Conservation (phyloP, 2,329 filamentous ascomycete genomes). For the Penicillium thymicola region DNA sequence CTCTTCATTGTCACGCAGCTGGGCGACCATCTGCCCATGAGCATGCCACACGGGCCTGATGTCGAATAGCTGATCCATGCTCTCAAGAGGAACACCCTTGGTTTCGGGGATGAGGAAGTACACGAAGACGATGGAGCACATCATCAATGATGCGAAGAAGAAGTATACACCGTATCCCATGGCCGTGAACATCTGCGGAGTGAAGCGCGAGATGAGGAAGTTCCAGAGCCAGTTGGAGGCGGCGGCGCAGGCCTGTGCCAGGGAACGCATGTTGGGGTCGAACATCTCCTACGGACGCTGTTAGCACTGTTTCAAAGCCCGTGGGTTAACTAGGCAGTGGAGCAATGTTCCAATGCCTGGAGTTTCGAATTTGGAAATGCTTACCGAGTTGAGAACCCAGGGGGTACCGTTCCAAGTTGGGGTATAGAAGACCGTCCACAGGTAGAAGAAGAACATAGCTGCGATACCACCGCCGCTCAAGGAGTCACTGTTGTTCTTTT, state of each 20-base stretch:
- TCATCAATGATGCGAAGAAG: slow-evolving; percentile 63
- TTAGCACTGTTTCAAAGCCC: slow-evolving; percentile 6
- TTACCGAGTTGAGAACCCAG: slow-evolving; percentile 66
- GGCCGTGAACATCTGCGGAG: slow-evolving; percentile 43
- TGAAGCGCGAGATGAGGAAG: slow-evolving; percentile 39
- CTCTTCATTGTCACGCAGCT: slow-evolving; percentile 36
- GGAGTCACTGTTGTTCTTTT: slow-evolving; percentile 17
- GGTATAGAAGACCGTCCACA: slow-evolving; percentile 72
- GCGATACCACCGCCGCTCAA: slow-evolving; percentile 40
- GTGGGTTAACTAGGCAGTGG: neutral
- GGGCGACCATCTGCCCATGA: slow-evolving; percentile 32
- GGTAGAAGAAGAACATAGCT: slow-evolving; percentile 65
- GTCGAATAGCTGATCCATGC: slow-evolving; percentile 60
- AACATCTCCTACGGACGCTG: slow-evolving; percentile 58
- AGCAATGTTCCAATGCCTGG: neutral
- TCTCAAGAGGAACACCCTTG: slow-evolving; percentile 61
- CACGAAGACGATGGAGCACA: slow-evolving; percentile 55
- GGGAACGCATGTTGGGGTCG: slow-evolving; percentile 63
- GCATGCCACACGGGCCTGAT: slow-evolving; percentile 36
- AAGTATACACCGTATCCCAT: slow-evolving; percentile 61
- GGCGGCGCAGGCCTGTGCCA: slow-evolving; percentile 67
- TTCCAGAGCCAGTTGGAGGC: slow-evolving; percentile 40
- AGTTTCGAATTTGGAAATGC: neutral
- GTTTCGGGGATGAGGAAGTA: slow-evolving; percentile 64
- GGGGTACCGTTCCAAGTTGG: slow-evolving; percentile 71